Evolutionary conservation across 2,329 filamentous ascomycete genomes (phyloP).

Genomic region (Apiospora pterosperma): DNA sequence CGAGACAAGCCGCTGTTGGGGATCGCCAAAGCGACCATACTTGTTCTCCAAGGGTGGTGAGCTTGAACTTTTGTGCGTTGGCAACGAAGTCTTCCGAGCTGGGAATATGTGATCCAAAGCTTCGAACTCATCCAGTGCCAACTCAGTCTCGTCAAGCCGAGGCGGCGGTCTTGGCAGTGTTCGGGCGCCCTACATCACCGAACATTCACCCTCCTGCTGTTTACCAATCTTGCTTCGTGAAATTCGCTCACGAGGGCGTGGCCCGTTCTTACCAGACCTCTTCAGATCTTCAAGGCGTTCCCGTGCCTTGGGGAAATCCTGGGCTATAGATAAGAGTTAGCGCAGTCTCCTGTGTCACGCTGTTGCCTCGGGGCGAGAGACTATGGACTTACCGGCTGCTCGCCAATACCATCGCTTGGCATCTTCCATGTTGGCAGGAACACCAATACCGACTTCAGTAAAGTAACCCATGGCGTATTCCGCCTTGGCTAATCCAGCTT

Average conservation of each 20-base stretch:
- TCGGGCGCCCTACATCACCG: slow-evolving; percentile 62
- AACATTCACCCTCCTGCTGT: slow-evolving; percentile 85
- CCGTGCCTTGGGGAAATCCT: slow-evolving; percentile 90
- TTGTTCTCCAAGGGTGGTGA: background rate
- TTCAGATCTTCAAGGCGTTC: slow-evolving; percentile 92
- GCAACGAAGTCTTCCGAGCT: slow-evolving; percentile 5
- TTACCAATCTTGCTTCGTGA: slow-evolving; percentile 78
- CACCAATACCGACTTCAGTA: slow-evolving; percentile 90
- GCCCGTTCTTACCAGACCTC: slow-evolving; percentile 66
- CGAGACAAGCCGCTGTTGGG: background rate
- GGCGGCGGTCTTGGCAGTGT: slow-evolving; percentile 4
- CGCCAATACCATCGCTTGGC: slow-evolving; percentile 98
- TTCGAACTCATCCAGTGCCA: background rate
- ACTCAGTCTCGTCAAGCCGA: background rate
- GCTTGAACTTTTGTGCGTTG: background rate
- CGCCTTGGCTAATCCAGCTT: slow-evolving; percentile 83
- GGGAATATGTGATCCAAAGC: slow-evolving; percentile 2
- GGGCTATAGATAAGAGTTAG: slow-evolving; percentile 52
- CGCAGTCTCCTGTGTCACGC: background rate
- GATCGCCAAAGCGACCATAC: background rate
- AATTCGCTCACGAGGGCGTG: slow-evolving; percentile 74
- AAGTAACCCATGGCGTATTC: slow-evolving; percentile 99
- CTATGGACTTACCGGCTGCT: slow-evolving; percentile 75
- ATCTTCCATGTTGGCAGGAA: slow-evolving; percentile 82
- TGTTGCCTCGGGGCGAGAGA: background rate